Conservation (phyloP, 2,329 filamentous ascomycete species). For the Trichoderma atroviride region DNA sequence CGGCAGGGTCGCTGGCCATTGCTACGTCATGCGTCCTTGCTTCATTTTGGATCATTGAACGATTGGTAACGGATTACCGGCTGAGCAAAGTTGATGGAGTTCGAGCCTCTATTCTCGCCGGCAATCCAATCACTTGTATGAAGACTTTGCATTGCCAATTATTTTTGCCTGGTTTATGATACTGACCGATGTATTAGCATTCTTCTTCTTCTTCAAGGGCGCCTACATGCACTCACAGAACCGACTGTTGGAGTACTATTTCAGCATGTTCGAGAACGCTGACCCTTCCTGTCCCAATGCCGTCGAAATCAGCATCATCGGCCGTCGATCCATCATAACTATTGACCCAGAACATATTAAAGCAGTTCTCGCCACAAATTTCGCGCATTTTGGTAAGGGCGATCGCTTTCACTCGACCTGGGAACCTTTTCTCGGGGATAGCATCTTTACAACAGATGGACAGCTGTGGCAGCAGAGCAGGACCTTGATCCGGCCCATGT, state of each 20-base stretch:
- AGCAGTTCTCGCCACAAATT: constrained; percentile 84
- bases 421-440: constrained; percentile 72
- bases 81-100: constrained; percentile 18
- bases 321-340: constrained; percentile 70
- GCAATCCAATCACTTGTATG: constrained; percentile 18
- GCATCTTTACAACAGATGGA: constrained; percentile 81
- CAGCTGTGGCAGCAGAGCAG: constrained; percentile 76
- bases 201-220: constrained; percentile 9
- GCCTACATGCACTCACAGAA: constrained; percentile 36
- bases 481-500: constrained; percentile 80
- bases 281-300: constrained; percentile 18
- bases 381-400: constrained; percentile 82
- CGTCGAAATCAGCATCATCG: constrained; percentile 58
- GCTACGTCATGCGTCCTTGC: neutral
- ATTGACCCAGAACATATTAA: constrained; percentile 89
- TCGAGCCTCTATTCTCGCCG: constrained; percentile 12
- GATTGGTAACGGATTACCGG: neutral
- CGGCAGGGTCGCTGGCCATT: constrained; percentile 5
- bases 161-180: neutral
- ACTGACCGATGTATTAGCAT: neutral
- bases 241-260: constrained; percentile 29
- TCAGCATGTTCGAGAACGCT: constrained; percentile 24
- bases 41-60: neutral
- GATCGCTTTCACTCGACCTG: constrained; percentile 73
- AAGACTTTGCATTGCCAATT: neutral